These are phyloP conservation scores for Colletotrichum tofieldiae DNA, from an alignment of 2,329 filamentous ascomycete genomes.

Conservation along the genomic window DNA sequence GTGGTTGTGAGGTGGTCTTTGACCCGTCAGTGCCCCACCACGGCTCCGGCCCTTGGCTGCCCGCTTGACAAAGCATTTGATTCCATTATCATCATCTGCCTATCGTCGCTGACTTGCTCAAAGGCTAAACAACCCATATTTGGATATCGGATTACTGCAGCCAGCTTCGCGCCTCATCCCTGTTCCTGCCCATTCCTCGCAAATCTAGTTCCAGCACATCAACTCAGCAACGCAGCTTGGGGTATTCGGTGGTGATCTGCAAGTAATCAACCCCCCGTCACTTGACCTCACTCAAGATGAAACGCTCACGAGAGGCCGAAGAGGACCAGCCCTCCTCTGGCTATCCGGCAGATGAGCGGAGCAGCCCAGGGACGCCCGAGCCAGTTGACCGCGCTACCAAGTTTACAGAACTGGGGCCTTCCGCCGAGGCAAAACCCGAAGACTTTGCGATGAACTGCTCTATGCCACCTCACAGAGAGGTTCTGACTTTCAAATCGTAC, in stretches of 20 bases:
- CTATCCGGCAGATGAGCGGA: slow-evolving; percentile 43
- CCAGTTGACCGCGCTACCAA: slow-evolving; percentile 62
- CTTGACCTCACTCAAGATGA: slow-evolving; percentile 61
- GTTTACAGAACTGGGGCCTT: slow-evolving; percentile 72
- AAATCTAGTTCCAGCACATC: slow-evolving; percentile 15
- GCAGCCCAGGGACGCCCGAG: slow-evolving; percentile 32
- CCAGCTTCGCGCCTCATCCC: not conserved
- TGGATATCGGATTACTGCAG: not conserved
- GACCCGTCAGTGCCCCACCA: slow-evolving; percentile 40
- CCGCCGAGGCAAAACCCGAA: slow-evolving; percentile 50
- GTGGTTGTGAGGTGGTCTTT: slow-evolving; percentile 28
- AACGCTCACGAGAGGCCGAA: slow-evolving; percentile 75
- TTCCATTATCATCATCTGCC: slow-evolving; percentile 7
- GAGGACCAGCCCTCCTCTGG: slow-evolving; percentile 61
- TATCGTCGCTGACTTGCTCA: slow-evolving; percentile 2
- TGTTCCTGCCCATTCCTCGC: slow-evolving; percentile 12
- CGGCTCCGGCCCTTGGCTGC: slow-evolving; percentile 26
- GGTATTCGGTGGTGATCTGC: slow-evolving; percentile 30
- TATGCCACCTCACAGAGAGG: slow-evolving; percentile 83
- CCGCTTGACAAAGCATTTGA: slow-evolving; percentile 28
- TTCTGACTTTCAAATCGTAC: slow-evolving; percentile 80
- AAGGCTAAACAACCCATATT: not conserved
- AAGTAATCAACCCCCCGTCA: slow-evolving; percentile 41
- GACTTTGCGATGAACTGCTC: slow-evolving; percentile 79
- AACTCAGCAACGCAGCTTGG: slow-evolving; percentile 16